phyloP scores from a whole-genome alignment of 192 early-diverging fungal genomes.

The Phlyctochytrium arcticum region DNA sequence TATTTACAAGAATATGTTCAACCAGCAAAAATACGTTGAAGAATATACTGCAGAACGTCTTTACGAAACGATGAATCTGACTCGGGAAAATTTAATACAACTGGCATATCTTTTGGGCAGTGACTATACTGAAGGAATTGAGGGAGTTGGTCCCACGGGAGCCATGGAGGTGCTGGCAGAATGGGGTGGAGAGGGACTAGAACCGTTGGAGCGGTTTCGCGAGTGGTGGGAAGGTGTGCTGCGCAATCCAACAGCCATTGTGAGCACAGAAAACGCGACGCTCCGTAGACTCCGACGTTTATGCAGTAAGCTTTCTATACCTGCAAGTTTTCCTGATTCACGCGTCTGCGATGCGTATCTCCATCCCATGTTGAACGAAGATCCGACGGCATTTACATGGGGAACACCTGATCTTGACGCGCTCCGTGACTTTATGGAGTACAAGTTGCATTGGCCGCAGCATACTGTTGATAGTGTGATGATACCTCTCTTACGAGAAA shows the following conservation, averaged over 20 bases:
- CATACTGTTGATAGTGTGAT: slow-evolving; percentile 63
- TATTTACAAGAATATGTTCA: slow-evolving; percentile 93
- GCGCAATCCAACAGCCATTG: background rate
- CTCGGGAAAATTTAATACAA: slow-evolving; percentile 68
- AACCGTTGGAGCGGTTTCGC: slow-evolving; percentile 48
- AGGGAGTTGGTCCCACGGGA: slow-evolving; percentile 78
- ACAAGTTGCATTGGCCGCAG: slow-evolving; percentile 59
- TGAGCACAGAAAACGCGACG: background rate
- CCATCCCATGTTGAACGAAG: slow-evolving; percentile 70
- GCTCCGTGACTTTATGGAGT: slow-evolving; percentile 58
- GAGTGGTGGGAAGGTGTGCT: slow-evolving; percentile 57
- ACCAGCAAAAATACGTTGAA: slow-evolving; percentile 84
- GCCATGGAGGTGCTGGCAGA: slow-evolving; percentile 87
- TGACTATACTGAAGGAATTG: slow-evolving; percentile 91
- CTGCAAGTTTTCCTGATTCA: slow-evolving; percentile 74
- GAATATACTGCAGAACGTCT: slow-evolving; percentile 68
- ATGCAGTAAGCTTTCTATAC: slow-evolving; percentile 62
- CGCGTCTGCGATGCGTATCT: slow-evolving; percentile 76
- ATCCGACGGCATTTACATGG: slow-evolving; percentile 60
- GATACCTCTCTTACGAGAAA: slow-evolving; percentile 62
- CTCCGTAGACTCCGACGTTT: slow-evolving; percentile 12
- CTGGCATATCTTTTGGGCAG: slow-evolving; percentile 92
- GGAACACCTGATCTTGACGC: slow-evolving; percentile 66
- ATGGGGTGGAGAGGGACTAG: slow-evolving; percentile 53
- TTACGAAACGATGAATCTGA: slow-evolving; percentile 60